Conservation (phyloP, 2,329 filamentous ascomycete genomes). For the Fusarium sp. region DNA sequence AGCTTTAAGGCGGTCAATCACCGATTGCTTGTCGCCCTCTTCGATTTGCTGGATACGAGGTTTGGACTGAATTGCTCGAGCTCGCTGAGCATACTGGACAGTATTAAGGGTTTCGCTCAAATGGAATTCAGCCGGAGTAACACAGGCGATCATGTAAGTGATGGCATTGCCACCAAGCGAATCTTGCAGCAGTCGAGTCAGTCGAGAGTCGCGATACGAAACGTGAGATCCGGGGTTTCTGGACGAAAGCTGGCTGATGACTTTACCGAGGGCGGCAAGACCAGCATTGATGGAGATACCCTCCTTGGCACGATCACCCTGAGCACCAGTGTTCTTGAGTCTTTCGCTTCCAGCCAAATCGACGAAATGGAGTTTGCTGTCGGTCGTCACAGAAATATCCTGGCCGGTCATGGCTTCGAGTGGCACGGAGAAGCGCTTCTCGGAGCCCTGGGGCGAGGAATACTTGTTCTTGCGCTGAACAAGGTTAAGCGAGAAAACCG, state of each 20-base stretch:
- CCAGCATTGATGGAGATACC: constrained; percentile 99
- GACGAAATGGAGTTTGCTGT: constrained; percentile 99
- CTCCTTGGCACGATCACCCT: constrained; percentile 93
- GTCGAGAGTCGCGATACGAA: constrained; percentile 97
- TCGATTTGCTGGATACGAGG: constrained; percentile 95
- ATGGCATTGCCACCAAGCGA: constrained; percentile 97
- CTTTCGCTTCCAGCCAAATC: constrained; percentile 97
- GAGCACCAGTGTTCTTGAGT: constrained; percentile 96
- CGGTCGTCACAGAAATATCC: constrained; percentile 83
- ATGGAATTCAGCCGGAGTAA: constrained; percentile 97
- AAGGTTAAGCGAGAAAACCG: constrained; percentile 95
- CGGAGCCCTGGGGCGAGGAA: constrained; percentile 68
- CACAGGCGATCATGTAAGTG: constrained; percentile 99
- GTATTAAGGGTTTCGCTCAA: constrained; percentile 98
- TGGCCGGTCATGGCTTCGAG: constrained; percentile 80
- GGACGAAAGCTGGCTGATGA: constrained; percentile 97
- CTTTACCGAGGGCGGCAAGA: constrained; percentile 93
- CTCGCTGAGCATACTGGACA: constrained; percentile 95
- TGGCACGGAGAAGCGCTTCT: constrained; percentile 91
- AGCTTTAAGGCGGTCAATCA: constrained; percentile 93
- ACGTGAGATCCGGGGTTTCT: constrained; percentile 90
- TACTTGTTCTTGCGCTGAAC: constrained; percentile 82
- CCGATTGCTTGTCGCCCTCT: constrained; percentile 92
- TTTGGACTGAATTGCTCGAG: constrained; percentile 96
- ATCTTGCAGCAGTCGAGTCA: constrained; percentile 95